Conservation (phyloP, 1,139 yeast species). For the Nadsonia starkeyi-henricii region DNA sequence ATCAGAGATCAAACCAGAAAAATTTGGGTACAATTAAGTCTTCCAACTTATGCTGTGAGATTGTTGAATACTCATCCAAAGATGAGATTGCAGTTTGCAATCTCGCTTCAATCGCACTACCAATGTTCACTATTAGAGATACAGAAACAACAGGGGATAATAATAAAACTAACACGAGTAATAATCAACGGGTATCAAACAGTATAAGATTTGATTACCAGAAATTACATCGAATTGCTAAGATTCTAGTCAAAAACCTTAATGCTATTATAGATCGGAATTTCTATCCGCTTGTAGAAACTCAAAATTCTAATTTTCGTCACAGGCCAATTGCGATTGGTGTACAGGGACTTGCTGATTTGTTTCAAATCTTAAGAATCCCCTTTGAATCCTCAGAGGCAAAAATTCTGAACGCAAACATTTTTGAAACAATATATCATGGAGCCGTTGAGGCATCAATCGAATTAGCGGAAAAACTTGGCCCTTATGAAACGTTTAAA, state of each 20-base stretch:
- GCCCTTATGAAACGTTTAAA: conserved; percentile 43
- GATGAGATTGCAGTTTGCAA: conserved; percentile 77
- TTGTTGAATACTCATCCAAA: conserved; percentile 63
- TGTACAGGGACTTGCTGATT: conserved; percentile 70
- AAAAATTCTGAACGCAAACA: conserved; percentile 43
- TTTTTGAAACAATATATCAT: conserved; percentile 73
- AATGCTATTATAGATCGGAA: conserved; percentile 57
- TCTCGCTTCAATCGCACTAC: conserved; percentile 66
- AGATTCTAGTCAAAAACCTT: conserved; percentile 49
- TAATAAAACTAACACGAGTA: no score
- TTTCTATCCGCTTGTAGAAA: conserved; percentile 49
- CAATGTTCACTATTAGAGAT: conserved; percentile 37
- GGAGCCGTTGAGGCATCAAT: conserved; percentile 62
- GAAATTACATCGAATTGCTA: conserved; percentile 46
- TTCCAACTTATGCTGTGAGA: conserved; percentile 72
- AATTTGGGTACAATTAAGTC: conserved; percentile 69
- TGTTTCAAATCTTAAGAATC: conserved; percentile 45
- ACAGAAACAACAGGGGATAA: conserved; percentile 4
- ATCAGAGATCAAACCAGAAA: conserved; percentile 59
- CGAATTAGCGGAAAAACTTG: conserved; percentile 45
- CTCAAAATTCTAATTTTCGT: conserved; percentile 44
- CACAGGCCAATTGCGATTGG: conserved; percentile 71
- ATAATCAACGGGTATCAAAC: no score
- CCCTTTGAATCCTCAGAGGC: conserved; percentile 60
- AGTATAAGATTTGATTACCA: conserved; percentile 43